A percentile compares a stretch with the other conserved stretches of the same genome.
phyloP scores from a whole-genome alignment of 192 early-diverging fungal genomes.

The Chytriomyces sp. region DNA sequence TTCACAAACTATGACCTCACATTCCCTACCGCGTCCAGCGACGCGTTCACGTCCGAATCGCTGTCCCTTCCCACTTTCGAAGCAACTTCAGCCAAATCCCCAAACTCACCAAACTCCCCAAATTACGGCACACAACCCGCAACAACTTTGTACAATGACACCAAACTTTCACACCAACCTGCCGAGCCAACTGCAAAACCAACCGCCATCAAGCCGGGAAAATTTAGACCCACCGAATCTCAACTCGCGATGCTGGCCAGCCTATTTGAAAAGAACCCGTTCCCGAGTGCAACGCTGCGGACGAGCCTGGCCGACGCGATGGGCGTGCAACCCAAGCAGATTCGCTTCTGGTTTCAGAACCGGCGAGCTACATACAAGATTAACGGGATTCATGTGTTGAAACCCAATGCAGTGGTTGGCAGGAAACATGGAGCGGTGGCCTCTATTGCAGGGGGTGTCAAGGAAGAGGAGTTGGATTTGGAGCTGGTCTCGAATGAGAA shows the following conservation, averaged over 20 bases:
- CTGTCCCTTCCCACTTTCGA: too few relatives aligned
- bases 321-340: constrained; percentile 15
- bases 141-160: too few relatives aligned
- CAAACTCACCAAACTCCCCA: too few relatives aligned
- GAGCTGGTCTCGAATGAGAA: neutral
- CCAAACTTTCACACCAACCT: too few relatives aligned
- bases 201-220: neutral
- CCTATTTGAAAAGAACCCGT: constrained; percentile 17
- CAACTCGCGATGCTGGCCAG: constrained; percentile 1
- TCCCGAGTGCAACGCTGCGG: constrained; percentile 14
- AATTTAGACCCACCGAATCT: constrained; percentile 22
- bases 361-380: constrained; percentile 1
- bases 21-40: too few relatives aligned
- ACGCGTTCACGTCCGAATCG: too few relatives aligned
- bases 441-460: neutral
- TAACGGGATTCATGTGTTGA: neutral
- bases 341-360: constrained; percentile 24
- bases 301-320: constrained; percentile 1
- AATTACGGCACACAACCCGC: too few relatives aligned
- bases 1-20: too few relatives aligned
- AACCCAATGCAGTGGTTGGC: neutral
- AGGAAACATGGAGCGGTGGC: neutral
- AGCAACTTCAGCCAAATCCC: too few relatives aligned
- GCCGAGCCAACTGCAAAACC: neutral
- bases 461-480: neutral